Evolutionary conservation across 257 asterid species (phyloP), one percentile per base, ranked within the genome.

Genomic region (Solanum piurae): DNA sequence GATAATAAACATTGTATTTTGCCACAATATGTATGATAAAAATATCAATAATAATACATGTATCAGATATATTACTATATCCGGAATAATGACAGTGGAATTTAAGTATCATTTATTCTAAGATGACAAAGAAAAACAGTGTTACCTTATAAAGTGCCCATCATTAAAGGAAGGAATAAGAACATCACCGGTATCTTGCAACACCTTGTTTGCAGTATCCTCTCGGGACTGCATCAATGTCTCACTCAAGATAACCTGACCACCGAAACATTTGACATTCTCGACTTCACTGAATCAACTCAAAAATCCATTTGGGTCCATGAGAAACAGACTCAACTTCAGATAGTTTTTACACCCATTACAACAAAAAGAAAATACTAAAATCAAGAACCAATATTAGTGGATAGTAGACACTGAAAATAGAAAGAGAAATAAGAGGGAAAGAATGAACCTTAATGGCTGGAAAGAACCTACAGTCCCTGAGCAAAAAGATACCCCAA

Each of bases 111-210:
- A 87, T 33, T 33, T 79, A 11, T 37, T 34, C 38, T 34, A 84
- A 27, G 52, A 66, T 52, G 62, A 52, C 23, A 52, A 16, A 52
- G 62, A 16, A 52, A 52, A 52, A 52, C 9, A 52, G 83, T 79
- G 16, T 46, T 66, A 95, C 98, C 99, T 97, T 88, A 95, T 95
- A 77, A 97, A 93, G 68, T 94, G 95, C 37, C 92, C 94, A 86
- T 94, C 96, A n/a, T 97, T 95, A 86, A 92, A 95, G 14, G 99
- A 98, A 91, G 96, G 99, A 90, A 95, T 71, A 85, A 97, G 98
- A 83, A 93, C 91, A 71, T 93, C 98, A 72, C 96, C 95, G 1
- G 98, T 95, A 36, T 95, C 97, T 73, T 90, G 93, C 89, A 93
- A 83, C 12, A 93, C 98, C 95, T 94, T 92, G 9, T 88, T 73